These are phyloP conservation scores for Umbelopsis sp. DNA, from an alignment of 192 early-diverging fungal genomes.

Conservation along the genomic window DNA sequence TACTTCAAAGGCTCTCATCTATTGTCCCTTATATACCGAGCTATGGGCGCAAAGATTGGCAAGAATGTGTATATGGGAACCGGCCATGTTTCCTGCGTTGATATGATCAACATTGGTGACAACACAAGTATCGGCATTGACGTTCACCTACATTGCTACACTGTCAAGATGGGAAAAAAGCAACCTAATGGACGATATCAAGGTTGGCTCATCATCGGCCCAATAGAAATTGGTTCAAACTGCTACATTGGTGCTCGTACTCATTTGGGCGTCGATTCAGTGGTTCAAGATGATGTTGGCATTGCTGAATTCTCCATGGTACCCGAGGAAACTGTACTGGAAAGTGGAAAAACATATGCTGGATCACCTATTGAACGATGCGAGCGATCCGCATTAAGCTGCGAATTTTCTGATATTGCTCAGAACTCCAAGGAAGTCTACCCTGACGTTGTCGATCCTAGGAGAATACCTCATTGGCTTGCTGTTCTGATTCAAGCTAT, in stretches of 20 bases:
- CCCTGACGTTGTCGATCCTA: background rate
- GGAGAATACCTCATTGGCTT: background rate
- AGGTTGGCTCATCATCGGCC: slow-evolving; percentile 2
- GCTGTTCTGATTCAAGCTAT: background rate
- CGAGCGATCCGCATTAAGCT: background rate
- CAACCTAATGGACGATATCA: background rate
- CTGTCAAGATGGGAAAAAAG: background rate
- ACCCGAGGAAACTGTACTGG: background rate
- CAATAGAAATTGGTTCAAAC: background rate
- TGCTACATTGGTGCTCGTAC: background rate
- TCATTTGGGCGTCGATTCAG: background rate
- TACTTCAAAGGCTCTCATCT: slow-evolving; percentile 1
- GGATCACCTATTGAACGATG: background rate
- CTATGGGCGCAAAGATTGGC: background rate
- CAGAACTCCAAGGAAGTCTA: background rate
- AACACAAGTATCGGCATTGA: slow-evolving; percentile 4
- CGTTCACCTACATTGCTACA: background rate
- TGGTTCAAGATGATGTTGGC: background rate
- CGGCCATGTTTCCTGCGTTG: background rate
- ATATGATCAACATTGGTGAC: slow-evolving; percentile 7
- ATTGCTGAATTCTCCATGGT: slow-evolving; percentile 11
- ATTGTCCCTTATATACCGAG: background rate
- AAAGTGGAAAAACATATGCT: background rate
- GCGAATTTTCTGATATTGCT: background rate
- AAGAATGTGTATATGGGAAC: slow-evolving; percentile 11